Evolutionary conservation across 495 filamentous ascomycete species (phyloP).

Genomic region (Clohesyomyces aquaticus): DNA sequence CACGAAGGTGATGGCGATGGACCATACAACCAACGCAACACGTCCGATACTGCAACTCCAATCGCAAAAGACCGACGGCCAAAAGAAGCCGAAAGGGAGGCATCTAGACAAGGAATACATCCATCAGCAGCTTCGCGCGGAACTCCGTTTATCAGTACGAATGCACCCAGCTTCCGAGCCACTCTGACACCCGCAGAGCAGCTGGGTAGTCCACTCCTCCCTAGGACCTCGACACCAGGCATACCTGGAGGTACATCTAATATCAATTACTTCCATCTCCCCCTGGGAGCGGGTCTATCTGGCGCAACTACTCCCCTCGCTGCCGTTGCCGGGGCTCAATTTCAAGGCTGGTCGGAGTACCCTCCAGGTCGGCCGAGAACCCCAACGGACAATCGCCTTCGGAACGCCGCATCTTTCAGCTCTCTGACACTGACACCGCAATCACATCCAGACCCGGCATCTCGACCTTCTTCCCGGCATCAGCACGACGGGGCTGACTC

Average conservation of each 20-base stretch:
- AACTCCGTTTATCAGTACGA: conserved; percentile 34
- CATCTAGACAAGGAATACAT: conserved; percentile 8
- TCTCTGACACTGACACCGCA: conserved; percentile 46
- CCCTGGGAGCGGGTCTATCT: conserved; percentile 75
- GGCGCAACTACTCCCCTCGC: conserved; percentile 86
- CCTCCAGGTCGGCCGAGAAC: conserved; percentile 29
- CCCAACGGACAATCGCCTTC: conserved; percentile 30
- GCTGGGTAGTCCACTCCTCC: conserved; percentile 53
- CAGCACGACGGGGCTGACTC: conserved; percentile 33
- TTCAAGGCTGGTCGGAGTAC: conserved; percentile 55
- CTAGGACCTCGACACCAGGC: conserved; percentile 70
- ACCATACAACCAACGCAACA: conserved; percentile 30
- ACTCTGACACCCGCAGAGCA: conserved; percentile 36
- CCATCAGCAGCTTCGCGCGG: conserved; percentile 11
- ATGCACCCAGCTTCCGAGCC: conserved; percentile 33
- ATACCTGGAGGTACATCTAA: conserved; percentile 87
- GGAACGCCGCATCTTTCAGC: conserved; percentile 40
- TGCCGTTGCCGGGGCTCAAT: conserved; percentile 73
- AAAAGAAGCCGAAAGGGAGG: conserved; percentile 9
- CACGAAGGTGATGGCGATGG: conserved; percentile 39
- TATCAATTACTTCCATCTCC: conserved; percentile 87
- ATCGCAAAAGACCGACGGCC: conserved; percentile 34
- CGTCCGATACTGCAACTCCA: conserved; percentile 18
- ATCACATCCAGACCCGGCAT: conserved; percentile 40
- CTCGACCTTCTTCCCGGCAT: conserved; percentile 46